These are phyloP conservation scores for Neurospora sp. DNA, from an alignment of 495 filamentous ascomycete species.

Conservation along the genomic window DNA sequence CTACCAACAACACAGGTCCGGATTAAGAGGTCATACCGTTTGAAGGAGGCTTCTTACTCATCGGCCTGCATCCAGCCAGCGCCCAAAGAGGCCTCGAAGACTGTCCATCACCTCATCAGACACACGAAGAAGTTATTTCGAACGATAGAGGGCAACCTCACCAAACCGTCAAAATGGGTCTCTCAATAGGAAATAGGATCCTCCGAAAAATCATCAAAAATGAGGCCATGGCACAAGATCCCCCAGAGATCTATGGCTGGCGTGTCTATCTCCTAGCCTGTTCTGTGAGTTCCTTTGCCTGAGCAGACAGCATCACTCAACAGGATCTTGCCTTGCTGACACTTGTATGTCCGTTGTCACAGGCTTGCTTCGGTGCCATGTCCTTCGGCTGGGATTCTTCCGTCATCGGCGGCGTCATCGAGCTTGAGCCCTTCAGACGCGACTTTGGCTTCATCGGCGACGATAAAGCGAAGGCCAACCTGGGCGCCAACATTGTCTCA, in stretches of 20 bases:
- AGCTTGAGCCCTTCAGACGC: constrained; percentile 37
- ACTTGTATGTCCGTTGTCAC: background rate
- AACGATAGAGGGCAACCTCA: background rate
- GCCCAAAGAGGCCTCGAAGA: background rate
- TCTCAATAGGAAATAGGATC: constrained; percentile 21
- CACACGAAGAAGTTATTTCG: background rate
- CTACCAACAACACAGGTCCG: background rate
- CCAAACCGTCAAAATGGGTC: constrained; percentile 14
- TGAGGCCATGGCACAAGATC: constrained; percentile 67
- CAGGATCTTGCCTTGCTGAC: constrained; percentile 5
- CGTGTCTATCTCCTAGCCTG: constrained; percentile 59
- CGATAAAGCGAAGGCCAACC: constrained; percentile 22
- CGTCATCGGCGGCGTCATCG: constrained; percentile 57
- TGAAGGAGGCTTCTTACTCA: background rate
- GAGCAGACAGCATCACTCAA: background rate
- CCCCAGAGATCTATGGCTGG: constrained; percentile 72
- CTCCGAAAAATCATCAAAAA: constrained; percentile 62
- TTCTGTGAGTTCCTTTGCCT: constrained; percentile 40
- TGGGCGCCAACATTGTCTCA: constrained; percentile 41
- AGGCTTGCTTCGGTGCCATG: constrained; percentile 72
- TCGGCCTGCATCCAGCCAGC: background rate
- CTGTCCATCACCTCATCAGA: background rate
- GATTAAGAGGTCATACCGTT: background rate
- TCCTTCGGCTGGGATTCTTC: constrained; percentile 58
- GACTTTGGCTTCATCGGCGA: constrained; percentile 24